Evolutionary conservation across 352 stramenopile species (phyloP), one percentile per base, ranked within the genome.

Genomic region (Phytopythium montanum): DNA sequence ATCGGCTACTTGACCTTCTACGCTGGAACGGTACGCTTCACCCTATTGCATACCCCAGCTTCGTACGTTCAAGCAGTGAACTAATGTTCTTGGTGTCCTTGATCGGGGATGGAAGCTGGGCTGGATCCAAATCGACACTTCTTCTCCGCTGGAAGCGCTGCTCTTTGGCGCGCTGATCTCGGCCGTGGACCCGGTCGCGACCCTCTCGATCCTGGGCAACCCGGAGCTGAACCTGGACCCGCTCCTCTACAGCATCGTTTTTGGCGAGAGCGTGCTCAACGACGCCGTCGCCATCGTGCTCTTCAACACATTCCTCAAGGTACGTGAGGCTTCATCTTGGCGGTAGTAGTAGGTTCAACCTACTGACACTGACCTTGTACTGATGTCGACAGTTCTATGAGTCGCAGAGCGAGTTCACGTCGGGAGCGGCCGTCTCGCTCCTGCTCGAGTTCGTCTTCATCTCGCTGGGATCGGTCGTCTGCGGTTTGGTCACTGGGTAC

Each of bases 221-320:
- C 81, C 88, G 2, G 91, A 98, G 67, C 70, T 98, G 12, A 97
- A 98, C 55, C 66, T 92, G 41, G 85, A 96, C 23, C 85, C 87
- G 19, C 62, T 95, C 10, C 65, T 97, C 18, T 96, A 95, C 62
- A 95, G 80, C 60, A 85, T 99, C 31, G 92, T 99, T 14, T 99
- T 99, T 83, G 97, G 97, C 45, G 97, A 99, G 59, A 97, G 82
- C 57, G 95, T 99, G 16, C 65, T 99, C 33, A 99, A 99, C 64
- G 97, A 99, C 75, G 96, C 97, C 1, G 92, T 99, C 36, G 92
- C 93, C 18, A 99, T 99, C 75, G 96, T 98, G 33, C 73, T 99
- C 5, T 99, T 99, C 76, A 96, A 98, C 57, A 98, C 93, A 10
- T 98, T 98, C 69, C 75, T 95, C 12, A 94, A 96, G 64, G 91